These are phyloP conservation scores for Trichoderma orchidacearum DNA, from an alignment of 495 filamentous ascomycete genomes.

Conservation along the genomic window DNA sequence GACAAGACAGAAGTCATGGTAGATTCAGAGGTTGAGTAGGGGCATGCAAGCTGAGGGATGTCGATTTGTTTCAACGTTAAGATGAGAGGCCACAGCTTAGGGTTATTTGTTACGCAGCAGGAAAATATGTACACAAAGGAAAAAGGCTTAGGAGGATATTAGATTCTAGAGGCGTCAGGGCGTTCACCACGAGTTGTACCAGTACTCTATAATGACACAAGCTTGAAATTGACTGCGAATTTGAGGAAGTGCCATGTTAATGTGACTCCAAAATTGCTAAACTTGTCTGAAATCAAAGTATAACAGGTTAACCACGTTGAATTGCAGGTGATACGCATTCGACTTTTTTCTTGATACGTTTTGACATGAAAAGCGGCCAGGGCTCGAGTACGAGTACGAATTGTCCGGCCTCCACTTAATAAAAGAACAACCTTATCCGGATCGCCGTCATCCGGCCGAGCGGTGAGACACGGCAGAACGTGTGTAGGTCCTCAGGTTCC, in stretches of 20 bases:
- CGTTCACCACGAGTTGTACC: neutral
- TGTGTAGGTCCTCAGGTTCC: neutral
- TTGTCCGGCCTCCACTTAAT: neutral
- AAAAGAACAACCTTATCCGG: neutral
- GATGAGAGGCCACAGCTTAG: too few species aligned
- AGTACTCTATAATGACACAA: neutral
- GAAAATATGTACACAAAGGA: constrained; percentile 1
- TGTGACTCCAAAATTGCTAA: too few species aligned
- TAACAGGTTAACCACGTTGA: too few species aligned
- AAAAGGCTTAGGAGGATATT: neutral
- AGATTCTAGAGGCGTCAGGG: neutral
- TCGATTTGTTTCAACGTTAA: too few species aligned
- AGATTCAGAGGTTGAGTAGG: neutral
- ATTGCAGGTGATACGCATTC: too few species aligned
- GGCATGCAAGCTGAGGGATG: neutral
- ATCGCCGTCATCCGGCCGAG: neutral
- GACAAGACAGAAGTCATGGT: constrained; percentile 1
- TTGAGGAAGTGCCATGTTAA: neutral
- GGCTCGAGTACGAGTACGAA: neutral
- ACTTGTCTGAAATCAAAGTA: too few species aligned
- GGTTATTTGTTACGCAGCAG: neutral
- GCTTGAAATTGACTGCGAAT: neutral
- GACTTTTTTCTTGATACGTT: too few species aligned
- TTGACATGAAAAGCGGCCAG: neutral
- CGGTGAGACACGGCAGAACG: neutral